Evolutionary conservation across 208 protist genomes (phyloP).

Genomic region (Leishmania turanica): DNA sequence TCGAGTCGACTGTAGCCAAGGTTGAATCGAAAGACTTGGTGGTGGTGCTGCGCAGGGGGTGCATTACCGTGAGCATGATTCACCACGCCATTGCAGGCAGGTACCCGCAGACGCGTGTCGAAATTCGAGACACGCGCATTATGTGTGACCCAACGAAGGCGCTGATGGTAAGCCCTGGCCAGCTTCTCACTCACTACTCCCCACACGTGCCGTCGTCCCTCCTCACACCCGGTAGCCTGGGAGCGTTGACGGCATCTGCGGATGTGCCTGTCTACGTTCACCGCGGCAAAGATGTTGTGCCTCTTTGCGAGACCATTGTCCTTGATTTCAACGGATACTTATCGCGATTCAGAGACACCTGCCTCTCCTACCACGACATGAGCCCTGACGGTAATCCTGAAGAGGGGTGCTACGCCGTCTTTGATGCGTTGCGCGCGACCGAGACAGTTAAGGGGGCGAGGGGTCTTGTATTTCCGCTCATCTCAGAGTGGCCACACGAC

Average conservation of each 20-base stretch:
- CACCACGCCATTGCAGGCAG: conserved; percentile 46
- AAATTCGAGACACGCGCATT: conserved; percentile 70
- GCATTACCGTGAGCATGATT: conserved; percentile 72
- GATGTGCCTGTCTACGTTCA: conserved; percentile 32
- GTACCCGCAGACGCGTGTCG: conserved; percentile 51
- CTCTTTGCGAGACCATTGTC: conserved; percentile 50
- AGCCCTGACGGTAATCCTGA: conserved; percentile 50
- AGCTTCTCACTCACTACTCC: conserved; percentile 93
- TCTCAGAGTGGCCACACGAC: conserved; percentile 77
- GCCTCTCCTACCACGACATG: conserved; percentile 72
- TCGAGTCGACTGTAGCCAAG: conserved; percentile 94
- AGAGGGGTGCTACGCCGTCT: conserved; percentile 81
- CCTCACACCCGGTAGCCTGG: conserved; percentile 66
- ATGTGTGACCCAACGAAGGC: conserved; percentile 31
- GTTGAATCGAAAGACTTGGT: conserved; percentile 50
- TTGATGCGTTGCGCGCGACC: conserved; percentile 85
- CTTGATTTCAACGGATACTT: conserved; percentile 80
- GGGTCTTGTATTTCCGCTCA: conserved; percentile 80
- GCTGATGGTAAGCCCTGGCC: conserved; percentile 89
- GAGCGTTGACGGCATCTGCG: neutral
- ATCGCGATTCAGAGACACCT: conserved; percentile 29
- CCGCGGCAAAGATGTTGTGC: conserved; percentile 25
- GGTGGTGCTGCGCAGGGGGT: conserved; percentile 83
- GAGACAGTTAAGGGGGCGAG: conserved; percentile 66
- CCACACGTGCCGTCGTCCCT: conserved; percentile 76